Percentiles rank a stretch among this genome's conserved stretches.
phyloP scores from a whole-genome alignment of 306 rosid genomes.

The Quercus variabilis region DNA sequence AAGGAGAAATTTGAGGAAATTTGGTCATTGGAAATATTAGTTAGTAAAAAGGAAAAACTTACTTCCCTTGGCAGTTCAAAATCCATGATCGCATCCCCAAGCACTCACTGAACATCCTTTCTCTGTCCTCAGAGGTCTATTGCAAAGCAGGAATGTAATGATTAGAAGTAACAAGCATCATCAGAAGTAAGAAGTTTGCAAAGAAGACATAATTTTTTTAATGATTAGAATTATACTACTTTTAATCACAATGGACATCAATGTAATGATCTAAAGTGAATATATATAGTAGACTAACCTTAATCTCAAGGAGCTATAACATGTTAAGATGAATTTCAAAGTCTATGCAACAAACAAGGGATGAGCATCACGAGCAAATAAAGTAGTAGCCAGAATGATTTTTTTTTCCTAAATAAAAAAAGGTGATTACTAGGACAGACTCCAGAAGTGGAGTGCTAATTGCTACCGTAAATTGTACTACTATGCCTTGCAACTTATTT shows the following conservation, averaged over 20 bases:
- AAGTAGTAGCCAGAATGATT: background rate
- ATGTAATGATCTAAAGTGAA: background rate
- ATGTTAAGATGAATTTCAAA: background rate
- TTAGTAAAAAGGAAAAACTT: conserved; percentile 22
- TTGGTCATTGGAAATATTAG: background rate
- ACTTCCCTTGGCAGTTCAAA: conserved; percentile 82
- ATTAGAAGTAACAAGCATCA: no score
- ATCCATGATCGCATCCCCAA: conserved; percentile 86
- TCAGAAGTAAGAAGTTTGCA: no score
- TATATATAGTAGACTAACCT: background rate
- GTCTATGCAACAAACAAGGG: background rate
- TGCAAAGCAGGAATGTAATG: conserved; percentile 64
- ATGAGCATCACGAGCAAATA: background rate
- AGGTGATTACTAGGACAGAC: no score
- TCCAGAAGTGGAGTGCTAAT: background rate
- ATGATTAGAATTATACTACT: no score
- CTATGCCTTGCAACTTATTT: no score
- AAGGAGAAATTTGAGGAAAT: conserved; percentile 1
- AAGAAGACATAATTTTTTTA: no score
- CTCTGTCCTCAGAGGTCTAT: conserved; percentile 77
- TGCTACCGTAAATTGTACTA: background rate
- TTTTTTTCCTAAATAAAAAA: no score
- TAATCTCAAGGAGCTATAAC: background rate
- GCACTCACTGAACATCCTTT: conserved; percentile 65
- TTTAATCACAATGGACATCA: background rate